Percentiles rank a stretch among this genome's conserved stretches.
These are phyloP conservation scores for Lipomyces chichibuensis DNA, from an alignment of 805 yeast genomes.

Conservation along the genomic window DNA sequence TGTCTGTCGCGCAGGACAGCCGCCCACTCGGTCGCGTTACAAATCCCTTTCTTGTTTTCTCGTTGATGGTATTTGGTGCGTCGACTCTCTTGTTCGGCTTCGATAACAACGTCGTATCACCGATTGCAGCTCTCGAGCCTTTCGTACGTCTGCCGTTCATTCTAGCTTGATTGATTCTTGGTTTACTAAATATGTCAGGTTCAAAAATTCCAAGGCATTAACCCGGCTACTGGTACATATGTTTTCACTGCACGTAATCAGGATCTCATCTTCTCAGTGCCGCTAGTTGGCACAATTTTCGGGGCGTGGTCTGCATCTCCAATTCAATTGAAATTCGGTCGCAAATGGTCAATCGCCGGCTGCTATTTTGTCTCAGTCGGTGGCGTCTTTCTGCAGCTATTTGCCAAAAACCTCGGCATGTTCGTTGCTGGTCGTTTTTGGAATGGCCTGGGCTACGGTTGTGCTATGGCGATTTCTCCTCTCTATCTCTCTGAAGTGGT, in stretches of 20 bases:
- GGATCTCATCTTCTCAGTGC: constrained; percentile 12
- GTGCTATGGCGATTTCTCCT: constrained; percentile 14
- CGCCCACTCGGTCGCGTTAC: neutral
- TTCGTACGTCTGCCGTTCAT: constrained; percentile 4
- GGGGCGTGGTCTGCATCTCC: constrained; percentile 16
- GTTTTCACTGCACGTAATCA: constrained; percentile 19
- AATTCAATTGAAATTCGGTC: constrained; percentile 3
- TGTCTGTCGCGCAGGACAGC: neutral
- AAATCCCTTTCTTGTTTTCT: neutral
- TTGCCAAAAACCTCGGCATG: constrained; percentile 8
- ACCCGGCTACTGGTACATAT: constrained; percentile 10
- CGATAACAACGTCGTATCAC: constrained; percentile 20
- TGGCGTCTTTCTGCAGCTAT: constrained; percentile 16
- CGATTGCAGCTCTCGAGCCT: constrained; percentile 10
- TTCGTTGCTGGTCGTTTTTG: constrained; percentile 14
- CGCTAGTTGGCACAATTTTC: constrained; percentile 14
- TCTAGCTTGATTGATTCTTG: neutral
- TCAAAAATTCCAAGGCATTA: constrained; percentile 10
- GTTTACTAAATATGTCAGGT: neutral
- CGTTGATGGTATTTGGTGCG: constrained; percentile 7
- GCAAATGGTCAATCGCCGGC: constrained; percentile 12
- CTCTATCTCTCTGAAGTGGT: constrained; percentile 17
- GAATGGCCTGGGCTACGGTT: constrained; percentile 13
- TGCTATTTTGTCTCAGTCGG: constrained; percentile 13
- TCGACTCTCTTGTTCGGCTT: constrained; percentile 17